Evolutionary conservation across 2,329 filamentous ascomycete species (phyloP).

Genomic region (Scedosporium aurantiacum): DNA sequence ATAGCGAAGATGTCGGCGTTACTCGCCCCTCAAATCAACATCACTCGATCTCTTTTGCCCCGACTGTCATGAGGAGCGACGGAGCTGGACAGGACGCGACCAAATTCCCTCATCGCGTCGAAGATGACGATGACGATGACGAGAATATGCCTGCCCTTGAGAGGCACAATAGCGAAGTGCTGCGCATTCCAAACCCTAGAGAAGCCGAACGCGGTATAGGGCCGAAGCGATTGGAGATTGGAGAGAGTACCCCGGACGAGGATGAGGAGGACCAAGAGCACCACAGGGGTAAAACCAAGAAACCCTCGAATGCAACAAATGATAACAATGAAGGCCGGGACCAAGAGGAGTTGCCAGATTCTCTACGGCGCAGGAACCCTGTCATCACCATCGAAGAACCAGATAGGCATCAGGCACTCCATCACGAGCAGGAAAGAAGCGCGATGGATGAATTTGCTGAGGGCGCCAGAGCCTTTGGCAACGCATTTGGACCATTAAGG

Average conservation of each 20-base stretch:
- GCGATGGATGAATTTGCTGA: slow-evolving; percentile 27
- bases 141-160: slow-evolving; percentile 40
- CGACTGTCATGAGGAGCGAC: slow-evolving; percentile 51
- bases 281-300: neutral
- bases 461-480: slow-evolving; percentile 28
- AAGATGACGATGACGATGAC: neutral
- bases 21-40: slow-evolving; percentile 1
- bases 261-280: slow-evolving; percentile 18
- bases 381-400: slow-evolving; percentile 51
- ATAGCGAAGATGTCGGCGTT: slow-evolving; percentile 1
- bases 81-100: slow-evolving; percentile 36
- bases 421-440: neutral
- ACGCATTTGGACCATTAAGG: slow-evolving; percentile 28
- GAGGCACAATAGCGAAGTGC: slow-evolving; percentile 66
- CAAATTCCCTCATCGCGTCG: slow-evolving; percentile 36
- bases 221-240: slow-evolving; percentile 41
- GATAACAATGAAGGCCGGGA: neutral
- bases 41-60: slow-evolving; percentile 52
- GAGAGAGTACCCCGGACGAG: slow-evolving; percentile 20
- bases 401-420: slow-evolving; percentile 21
- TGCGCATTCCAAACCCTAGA: slow-evolving; percentile 83
- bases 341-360: slow-evolving; percentile 10
- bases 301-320: neutral
- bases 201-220: slow-evolving; percentile 77
- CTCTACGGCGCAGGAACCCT: slow-evolving; percentile 36